These are phyloP conservation scores for Parathielavia appendiculata DNA, from an alignment of 495 filamentous ascomycete genomes.

Conservation along the genomic window DNA sequence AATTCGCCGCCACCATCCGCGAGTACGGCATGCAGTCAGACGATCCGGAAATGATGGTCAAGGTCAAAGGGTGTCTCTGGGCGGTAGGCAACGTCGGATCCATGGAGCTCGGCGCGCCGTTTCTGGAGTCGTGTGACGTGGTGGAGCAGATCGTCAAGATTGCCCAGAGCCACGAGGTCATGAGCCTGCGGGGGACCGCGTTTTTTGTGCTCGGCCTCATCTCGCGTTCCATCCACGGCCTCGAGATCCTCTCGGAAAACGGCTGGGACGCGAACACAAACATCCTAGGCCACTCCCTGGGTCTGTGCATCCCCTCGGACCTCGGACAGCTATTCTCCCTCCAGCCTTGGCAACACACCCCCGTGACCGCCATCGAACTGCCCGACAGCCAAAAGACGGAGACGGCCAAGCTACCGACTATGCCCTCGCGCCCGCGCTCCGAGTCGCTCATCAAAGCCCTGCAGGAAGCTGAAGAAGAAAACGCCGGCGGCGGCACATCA, in stretches of 20 bases:
- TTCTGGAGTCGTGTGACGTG: slow-evolving; percentile 81
- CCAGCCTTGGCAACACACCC: slow-evolving; percentile 44
- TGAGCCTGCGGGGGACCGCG: slow-evolving; percentile 89
- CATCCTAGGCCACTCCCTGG: slow-evolving; percentile 72
- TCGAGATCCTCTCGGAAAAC: slow-evolving; percentile 77
- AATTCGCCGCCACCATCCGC: slow-evolving; percentile 82
- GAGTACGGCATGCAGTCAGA: slow-evolving; percentile 77
- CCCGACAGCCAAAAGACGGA: slow-evolving; percentile 43
- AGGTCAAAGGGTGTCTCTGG: slow-evolving; percentile 96
- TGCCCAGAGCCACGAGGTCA: slow-evolving; percentile 76
- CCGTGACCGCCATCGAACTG: slow-evolving; percentile 39
- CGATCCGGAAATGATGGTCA: slow-evolving; percentile 80
- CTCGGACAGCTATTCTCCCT: slow-evolving; percentile 70
- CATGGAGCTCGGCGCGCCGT: slow-evolving; percentile 94
- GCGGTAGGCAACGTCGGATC: slow-evolving; percentile 96
- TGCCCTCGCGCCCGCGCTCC: slow-evolving; percentile 33
- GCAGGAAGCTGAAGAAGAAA: slow-evolving; percentile 34
- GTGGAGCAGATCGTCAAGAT: slow-evolving; percentile 80
- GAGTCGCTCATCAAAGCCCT: slow-evolving; percentile 31
- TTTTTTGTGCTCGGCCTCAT: slow-evolving; percentile 94
- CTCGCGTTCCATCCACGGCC: slow-evolving; percentile 83
- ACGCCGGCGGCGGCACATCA: not conserved
- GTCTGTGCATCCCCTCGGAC: slow-evolving; percentile 77
- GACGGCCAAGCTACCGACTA: slow-evolving; percentile 27
- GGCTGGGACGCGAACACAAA: slow-evolving; percentile 93